Evolutionary conservation across 2,329 filamentous ascomycete species (phyloP).

Genomic region (Cladosporium sp.): DNA sequence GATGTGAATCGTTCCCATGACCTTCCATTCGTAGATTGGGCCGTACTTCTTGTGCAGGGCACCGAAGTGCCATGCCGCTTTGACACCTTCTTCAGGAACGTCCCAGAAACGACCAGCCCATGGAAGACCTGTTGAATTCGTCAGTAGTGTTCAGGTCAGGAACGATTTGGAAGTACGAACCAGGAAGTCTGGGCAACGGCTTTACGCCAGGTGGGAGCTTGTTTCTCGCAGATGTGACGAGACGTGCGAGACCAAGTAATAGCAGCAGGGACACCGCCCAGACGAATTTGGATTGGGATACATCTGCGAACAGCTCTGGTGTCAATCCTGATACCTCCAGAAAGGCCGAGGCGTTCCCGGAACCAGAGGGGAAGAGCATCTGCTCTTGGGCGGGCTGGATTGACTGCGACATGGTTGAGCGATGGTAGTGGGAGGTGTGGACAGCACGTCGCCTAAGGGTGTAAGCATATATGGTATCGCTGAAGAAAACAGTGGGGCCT

Average conservation of each 20-base stretch:
- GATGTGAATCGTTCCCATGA: conserved; percentile 36
- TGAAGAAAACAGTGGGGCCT: conserved; percentile 8
- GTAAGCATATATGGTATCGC: conserved; percentile 18
- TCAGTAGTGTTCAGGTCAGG: not conserved
- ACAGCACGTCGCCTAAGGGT: conserved; percentile 9
- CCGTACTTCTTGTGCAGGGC: conserved; percentile 37
- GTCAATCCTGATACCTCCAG: conserved; percentile 14
- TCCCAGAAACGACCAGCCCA: conserved; percentile 37
- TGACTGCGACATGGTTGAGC: conserved; percentile 17
- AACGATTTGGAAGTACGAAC: conserved; percentile 17
- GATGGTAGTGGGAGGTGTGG: not conserved
- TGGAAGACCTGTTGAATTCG: conserved; percentile 29
- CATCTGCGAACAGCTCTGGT: conserved; percentile 15
- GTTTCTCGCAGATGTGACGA: conserved; percentile 20
- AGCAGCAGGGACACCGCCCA: conserved; percentile 21
- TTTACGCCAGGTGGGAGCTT: conserved; percentile 30
- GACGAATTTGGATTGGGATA: conserved; percentile 19
- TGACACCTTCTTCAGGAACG: conserved; percentile 35
- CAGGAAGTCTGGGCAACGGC: conserved; percentile 27
- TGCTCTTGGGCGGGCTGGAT: conserved; percentile 17
- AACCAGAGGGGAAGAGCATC: conserved; percentile 17
- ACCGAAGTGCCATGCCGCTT: conserved; percentile 38
- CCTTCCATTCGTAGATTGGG: conserved; percentile 38
- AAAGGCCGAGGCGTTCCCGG: conserved; percentile 13
- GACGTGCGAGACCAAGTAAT: conserved; percentile 19